Evolutionary conservation across 2,329 filamentous ascomycete species (phyloP).

Genomic region (Helminthosporium solani): DNA sequence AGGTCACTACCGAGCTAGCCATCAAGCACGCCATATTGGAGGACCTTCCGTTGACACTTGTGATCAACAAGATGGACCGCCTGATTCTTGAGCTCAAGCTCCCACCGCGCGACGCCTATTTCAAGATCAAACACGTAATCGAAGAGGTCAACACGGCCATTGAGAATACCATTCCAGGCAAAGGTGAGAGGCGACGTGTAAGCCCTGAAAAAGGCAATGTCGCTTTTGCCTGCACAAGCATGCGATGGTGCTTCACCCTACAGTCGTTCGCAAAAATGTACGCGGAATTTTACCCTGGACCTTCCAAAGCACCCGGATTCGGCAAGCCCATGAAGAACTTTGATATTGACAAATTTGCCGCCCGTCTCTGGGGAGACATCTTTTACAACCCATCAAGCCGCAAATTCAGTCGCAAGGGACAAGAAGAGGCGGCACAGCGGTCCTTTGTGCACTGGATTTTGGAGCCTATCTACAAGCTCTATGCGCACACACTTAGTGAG

Average conservation of each 20-base stretch:
- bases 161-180: slow-evolving; percentile 78
- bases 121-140: slow-evolving; percentile 98
- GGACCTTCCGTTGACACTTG: slow-evolving; percentile 81
- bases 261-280: slow-evolving; percentile 97
- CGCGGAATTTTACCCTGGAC: slow-evolving; percentile 76
- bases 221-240: slow-evolving; percentile 88
- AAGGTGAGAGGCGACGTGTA: slow-evolving; percentile 74
- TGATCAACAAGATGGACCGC: slow-evolving; percentile 97
- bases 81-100: slow-evolving; percentile 92
- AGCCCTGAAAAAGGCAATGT: slow-evolving; percentile 98
- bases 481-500: slow-evolving; percentile 90
- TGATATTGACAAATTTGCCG: slow-evolving; percentile 78
- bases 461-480: slow-evolving; percentile 97
- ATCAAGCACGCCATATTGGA: slow-evolving; percentile 94
- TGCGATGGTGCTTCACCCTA: slow-evolving; percentile 96
- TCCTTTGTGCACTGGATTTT: slow-evolving; percentile 94
- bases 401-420: slow-evolving; percentile 84
- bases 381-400: slow-evolving; percentile 91
- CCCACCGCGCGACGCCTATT: slow-evolving; percentile 93
- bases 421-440: slow-evolving; percentile 77
- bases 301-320: slow-evolving; percentile 33
- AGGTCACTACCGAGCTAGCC: slow-evolving; percentile 94
- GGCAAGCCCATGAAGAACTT: slow-evolving; percentile 48
- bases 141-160: slow-evolving; percentile 98
- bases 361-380: slow-evolving; percentile 90